A percentile compares a stretch with the other conserved stretches of the same genome.
Evolutionary conservation across 352 stramenopile genomes (phyloP).

Genomic region (Globisporangium cederbergense): DNA sequence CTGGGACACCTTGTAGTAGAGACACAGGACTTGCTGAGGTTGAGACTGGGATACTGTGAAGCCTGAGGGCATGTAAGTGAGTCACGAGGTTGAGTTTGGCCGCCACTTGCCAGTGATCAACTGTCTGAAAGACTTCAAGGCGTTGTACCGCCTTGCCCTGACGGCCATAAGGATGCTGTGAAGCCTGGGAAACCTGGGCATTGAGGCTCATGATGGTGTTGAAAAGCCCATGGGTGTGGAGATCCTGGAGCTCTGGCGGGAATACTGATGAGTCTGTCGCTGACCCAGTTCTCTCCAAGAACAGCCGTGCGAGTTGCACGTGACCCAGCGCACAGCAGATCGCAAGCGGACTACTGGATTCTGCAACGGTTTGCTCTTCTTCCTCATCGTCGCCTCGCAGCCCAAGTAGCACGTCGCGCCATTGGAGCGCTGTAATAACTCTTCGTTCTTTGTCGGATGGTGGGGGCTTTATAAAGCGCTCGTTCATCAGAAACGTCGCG

Average conservation of each 20-base stretch:
- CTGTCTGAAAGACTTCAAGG: constrained; percentile 3
- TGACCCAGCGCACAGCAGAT: constrained; percentile 9
- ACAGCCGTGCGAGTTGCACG: constrained; percentile 1
- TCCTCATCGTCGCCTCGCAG: background rate
- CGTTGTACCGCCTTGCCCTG: background rate
- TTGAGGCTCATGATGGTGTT: constrained; percentile 8
- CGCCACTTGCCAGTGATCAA: constrained; percentile 15
- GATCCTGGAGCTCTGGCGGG: constrained; percentile 25
- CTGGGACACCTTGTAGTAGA: background rate
- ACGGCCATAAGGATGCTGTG: background rate
- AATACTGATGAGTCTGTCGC: background rate
- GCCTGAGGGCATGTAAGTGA: constrained; percentile 27
- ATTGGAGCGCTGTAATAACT: background rate
- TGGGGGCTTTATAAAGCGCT: background rate
- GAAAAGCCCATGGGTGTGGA: constrained; percentile 25
- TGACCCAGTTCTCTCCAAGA: background rate
- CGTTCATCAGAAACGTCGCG: background rate
- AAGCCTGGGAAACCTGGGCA: background rate
- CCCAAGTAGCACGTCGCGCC: background rate
- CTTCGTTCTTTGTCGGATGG: background rate
- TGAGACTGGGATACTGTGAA: constrained; percentile 12
- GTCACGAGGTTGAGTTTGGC: constrained; percentile 31
- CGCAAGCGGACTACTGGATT: background rate
- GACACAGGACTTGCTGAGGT: background rate
- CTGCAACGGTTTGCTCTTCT: constrained; percentile 2